These are phyloP conservation scores for Dioscorea zingiberensis DNA, from an alignment of 106 monocot genomes.

Conservation along the genomic window DNA sequence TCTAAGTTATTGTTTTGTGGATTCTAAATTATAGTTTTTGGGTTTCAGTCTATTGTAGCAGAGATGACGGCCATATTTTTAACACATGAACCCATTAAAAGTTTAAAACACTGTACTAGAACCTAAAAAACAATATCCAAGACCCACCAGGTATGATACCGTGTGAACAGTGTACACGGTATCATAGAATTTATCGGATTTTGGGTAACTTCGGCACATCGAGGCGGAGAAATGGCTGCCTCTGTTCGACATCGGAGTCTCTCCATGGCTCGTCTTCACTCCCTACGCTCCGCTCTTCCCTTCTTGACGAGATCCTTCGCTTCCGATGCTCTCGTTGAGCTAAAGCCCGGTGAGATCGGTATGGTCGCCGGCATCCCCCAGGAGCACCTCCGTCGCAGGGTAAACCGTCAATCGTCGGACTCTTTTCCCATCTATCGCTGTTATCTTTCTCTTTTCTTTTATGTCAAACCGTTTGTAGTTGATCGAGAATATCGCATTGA, in stretches of 20 bases:
- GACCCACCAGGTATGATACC: too few relatives aligned
- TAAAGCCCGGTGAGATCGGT: constrained; percentile 88
- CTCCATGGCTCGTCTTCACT: constrained; percentile 17
- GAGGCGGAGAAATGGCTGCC: constrained; percentile 29
- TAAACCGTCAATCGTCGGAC: constrained; percentile 4
- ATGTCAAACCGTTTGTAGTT: not conserved
- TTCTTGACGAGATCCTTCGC: constrained; percentile 36
- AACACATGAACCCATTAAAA: too few relatives aligned
- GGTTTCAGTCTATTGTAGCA: too few relatives aligned
- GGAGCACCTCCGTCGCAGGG: constrained; percentile 72
- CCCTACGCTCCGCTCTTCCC: constrained; percentile 11
- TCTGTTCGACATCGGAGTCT: constrained; percentile 26
- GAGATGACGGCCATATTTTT: too few relatives aligned
- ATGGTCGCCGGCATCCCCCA: constrained; percentile 81
- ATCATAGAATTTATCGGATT: too few relatives aligned
- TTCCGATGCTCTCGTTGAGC: constrained; percentile 66
- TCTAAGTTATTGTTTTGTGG: too few relatives aligned
- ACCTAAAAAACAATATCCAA: too few relatives aligned
- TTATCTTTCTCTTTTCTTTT: not conserved
- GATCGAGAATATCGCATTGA: too few relatives aligned
- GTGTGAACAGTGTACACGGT: too few relatives aligned
- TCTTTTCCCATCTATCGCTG: not conserved
- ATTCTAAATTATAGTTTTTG: too few relatives aligned
- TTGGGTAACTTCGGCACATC: too few relatives aligned
- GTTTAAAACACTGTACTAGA: too few relatives aligned